A percentile compares a stretch with the other conserved stretches of the same genome.
phyloP scores from a whole-genome alignment of 441 rosid species.

The Iberis amara region DNA sequence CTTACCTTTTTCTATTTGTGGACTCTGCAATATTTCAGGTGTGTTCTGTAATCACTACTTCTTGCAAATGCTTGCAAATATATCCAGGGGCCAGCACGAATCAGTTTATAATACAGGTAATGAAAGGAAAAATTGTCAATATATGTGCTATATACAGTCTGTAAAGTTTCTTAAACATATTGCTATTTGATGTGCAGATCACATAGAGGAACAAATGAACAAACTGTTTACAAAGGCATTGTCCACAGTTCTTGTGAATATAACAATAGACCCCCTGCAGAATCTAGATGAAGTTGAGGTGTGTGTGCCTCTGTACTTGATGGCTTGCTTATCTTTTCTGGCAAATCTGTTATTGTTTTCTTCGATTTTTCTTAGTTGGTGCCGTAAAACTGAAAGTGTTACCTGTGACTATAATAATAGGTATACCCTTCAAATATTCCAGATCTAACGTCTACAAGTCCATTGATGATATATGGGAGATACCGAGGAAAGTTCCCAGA shows the following conservation, averaged over 20 bases:
- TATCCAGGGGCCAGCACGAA: constrained; percentile 67
- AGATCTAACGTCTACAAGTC: constrained; percentile 65
- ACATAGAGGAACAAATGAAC: constrained; percentile 49
- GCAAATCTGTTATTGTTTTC: not conserved
- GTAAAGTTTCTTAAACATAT: not conserved
- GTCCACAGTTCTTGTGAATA: constrained; percentile 54
- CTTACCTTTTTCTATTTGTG: not conserved
- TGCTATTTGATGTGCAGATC: constrained; percentile 42
- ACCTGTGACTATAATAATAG: constrained; percentile 38
- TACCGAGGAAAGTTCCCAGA: constrained; percentile 68
- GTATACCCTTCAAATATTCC: constrained; percentile 59
- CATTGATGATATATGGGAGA: constrained; percentile 64
- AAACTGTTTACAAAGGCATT: constrained; percentile 49
- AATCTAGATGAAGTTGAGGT: constrained; percentile 79
- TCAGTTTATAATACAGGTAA: constrained; percentile 47
- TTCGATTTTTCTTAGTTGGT: constrained; percentile 3
- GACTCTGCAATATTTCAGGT: constrained; percentile 44
- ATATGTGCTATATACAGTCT: no score
- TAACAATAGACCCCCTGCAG: constrained; percentile 46
- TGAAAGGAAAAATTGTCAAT: not conserved
- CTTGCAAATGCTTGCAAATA: constrained; percentile 65
- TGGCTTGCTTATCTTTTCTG: constrained; percentile 10
- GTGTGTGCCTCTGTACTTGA: constrained; percentile 37
- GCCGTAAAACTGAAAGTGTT: constrained; percentile 18
- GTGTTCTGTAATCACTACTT: constrained; percentile 89